Percentiles rank a stretch among this genome's conserved stretches.
phyloP scores from a whole-genome alignment of 768 basidiomycete species.

The Tricholoma bakamatsutake region DNA sequence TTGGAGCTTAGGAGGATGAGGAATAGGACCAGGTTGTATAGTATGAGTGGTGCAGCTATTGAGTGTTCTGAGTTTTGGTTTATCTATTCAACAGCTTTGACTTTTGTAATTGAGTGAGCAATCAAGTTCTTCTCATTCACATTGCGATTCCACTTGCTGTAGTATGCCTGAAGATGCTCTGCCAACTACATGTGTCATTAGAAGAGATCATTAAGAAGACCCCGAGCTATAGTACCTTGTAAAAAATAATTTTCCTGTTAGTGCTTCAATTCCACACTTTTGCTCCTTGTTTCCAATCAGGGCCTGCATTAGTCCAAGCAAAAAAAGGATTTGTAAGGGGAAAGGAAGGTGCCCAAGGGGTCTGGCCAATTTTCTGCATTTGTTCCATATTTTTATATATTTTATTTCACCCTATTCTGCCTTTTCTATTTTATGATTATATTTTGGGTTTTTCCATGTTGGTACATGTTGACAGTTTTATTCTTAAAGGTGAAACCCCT shows the following conservation, averaged over 20 bases:
- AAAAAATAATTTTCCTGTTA: not conserved
- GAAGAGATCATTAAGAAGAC: not conserved
- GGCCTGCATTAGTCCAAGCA: not conserved
- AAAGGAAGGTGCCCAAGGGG: too few species aligned
- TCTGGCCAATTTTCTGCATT: too few species aligned
- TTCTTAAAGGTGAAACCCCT: too few species aligned
- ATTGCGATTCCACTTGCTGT: not conserved
- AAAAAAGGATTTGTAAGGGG: not conserved
- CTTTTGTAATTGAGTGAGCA: not conserved
- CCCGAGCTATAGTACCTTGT: not conserved
- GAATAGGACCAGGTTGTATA: not conserved
- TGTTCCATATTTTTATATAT: too few species aligned
- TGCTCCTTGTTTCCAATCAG: not conserved
- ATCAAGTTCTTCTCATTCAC: not conserved
- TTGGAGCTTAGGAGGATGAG: not conserved
- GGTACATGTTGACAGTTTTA: too few species aligned
- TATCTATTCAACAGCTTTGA: not conserved
- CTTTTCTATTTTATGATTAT: too few species aligned
- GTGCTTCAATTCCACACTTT: not conserved
- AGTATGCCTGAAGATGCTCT: not conserved
- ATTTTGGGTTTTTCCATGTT: too few species aligned
- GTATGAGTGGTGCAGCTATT: not conserved
- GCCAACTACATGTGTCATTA: not conserved
- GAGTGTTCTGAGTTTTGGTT: not conserved
- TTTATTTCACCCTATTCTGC: too few species aligned